Percentiles rank a stretch among this genome's conserved stretches.
These are phyloP conservation scores for Naganishia liquefaciens DNA, from an alignment of 1,284 basidiomycete species.

Conservation along the genomic window DNA sequence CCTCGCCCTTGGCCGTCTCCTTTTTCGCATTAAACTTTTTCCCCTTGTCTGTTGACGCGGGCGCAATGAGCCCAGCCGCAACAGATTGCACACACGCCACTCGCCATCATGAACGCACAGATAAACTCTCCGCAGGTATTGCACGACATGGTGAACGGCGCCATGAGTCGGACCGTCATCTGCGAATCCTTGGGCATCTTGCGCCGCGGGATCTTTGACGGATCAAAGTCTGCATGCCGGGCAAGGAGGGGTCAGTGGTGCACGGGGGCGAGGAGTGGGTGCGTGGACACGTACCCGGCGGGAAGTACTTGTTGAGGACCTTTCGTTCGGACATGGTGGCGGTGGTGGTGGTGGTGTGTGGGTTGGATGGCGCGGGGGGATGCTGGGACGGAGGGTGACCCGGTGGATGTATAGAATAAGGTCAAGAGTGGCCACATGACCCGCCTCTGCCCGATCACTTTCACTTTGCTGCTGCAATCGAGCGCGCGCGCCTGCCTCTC, in stretches of 20 bases:
- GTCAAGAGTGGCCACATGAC: background rate
- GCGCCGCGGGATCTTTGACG: slow-evolving; percentile 87
- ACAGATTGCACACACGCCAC: too few species aligned
- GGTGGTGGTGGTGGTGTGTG: too few species aligned
- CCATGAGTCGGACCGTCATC: slow-evolving; percentile 97
- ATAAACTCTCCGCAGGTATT: slow-evolving; percentile 97
- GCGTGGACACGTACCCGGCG: slow-evolving; percentile 58
- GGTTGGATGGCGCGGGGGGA: background rate
- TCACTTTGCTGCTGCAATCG: background rate
- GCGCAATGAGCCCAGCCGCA: background rate
- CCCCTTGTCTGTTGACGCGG: slow-evolving; percentile 62
- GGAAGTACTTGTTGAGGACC: slow-evolving; percentile 88
- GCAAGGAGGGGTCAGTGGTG: slow-evolving; percentile 42
- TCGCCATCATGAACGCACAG: slow-evolving; percentile 58
- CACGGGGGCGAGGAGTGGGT: background rate
- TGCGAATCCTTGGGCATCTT: slow-evolving; percentile 85
- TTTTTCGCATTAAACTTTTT: slow-evolving; percentile 99
- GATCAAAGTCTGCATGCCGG: slow-evolving; percentile 90
- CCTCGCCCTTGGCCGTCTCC: slow-evolving; percentile 94
- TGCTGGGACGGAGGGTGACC: background rate
- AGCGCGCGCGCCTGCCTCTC: background rate
- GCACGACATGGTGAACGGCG: slow-evolving; percentile 97
- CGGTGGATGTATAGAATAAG: too few species aligned
- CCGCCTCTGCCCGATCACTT: background rate
- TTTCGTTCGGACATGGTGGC: slow-evolving; percentile 81